These are phyloP conservation scores for Botrytis fragariae DNA, from an alignment of 2,329 filamentous ascomycete genomes.

Conservation along the genomic window DNA sequence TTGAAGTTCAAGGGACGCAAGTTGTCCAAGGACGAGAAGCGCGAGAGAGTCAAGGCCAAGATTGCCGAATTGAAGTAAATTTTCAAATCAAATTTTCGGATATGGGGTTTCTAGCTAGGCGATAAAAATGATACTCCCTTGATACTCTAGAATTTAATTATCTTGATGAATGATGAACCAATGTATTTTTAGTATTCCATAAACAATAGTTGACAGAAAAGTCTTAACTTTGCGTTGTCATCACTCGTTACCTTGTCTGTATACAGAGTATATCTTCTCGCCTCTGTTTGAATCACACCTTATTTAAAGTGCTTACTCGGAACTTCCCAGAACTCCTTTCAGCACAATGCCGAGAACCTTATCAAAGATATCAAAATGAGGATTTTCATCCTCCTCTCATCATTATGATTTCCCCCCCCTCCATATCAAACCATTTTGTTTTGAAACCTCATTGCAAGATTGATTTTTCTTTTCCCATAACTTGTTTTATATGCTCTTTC, in stretches of 20 bases:
- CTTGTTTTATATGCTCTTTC: slow-evolving; percentile 6
- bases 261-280: neutral
- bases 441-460: neutral
- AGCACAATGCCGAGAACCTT: neutral
- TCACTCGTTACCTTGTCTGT: neutral
- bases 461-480: neutral
- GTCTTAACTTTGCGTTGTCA: neutral
- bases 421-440: neutral
- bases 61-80: slow-evolving; percentile 72
- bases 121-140: slow-evolving; percentile 11
- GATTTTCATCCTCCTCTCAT: neutral
- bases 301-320: neutral
- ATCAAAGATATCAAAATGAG: neutral
- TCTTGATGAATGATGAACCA: slow-evolving; percentile 4
- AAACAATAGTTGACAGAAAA: neutral
- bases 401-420: neutral
- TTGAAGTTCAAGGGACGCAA: slow-evolving; percentile 81
- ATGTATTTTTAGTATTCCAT: neutral
- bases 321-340: slow-evolving; percentile 2
- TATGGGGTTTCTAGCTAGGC: slow-evolving; percentile 22
- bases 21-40: slow-evolving; percentile 80
- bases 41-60: slow-evolving; percentile 81
- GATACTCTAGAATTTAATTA: neutral
- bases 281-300: neutral
- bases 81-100: slow-evolving; percentile 22